phyloP scores from a whole-genome alignment of 257 asterid species.

The Salvia hispanica region DNA sequence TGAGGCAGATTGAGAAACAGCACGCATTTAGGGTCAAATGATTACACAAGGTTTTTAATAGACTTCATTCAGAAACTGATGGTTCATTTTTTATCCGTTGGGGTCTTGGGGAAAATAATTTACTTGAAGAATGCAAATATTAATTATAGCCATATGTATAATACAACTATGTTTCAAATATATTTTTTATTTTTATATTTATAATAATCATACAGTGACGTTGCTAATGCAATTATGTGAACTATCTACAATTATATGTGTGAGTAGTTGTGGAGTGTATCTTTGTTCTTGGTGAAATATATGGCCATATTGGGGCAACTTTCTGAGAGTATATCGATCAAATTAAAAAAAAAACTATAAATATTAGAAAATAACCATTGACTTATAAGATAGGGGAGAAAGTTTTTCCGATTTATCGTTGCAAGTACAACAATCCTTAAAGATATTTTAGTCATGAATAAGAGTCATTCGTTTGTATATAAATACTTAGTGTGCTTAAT shows the following conservation, averaged over 20 bases:
- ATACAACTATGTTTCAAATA: too few relatives aligned
- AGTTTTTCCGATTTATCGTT: too few relatives aligned
- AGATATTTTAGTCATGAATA: too few relatives aligned
- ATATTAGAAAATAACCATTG: too few relatives aligned
- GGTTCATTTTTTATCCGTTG: not conserved
- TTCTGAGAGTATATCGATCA: too few relatives aligned
- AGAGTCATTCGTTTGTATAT: too few relatives aligned
- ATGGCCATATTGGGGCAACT: too few relatives aligned
- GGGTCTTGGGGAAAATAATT: not conserved
- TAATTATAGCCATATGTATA: not conserved
- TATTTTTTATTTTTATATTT: too few relatives aligned
- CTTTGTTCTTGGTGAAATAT: not conserved
- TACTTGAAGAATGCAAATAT: not conserved
- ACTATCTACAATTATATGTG: conserved; percentile 11
- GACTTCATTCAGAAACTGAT: not conserved
- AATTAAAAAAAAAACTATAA: too few relatives aligned
- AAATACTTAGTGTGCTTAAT: too few relatives aligned
- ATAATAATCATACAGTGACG: not conserved
- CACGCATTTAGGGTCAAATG: not conserved
- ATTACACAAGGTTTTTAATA: conserved; percentile 1
- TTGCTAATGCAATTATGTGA: conserved; percentile 3
- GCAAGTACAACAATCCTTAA: too few relatives aligned
- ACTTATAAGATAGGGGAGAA: too few relatives aligned
- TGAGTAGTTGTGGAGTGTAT: not conserved
- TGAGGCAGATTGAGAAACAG: not conserved